Percentiles rank a stretch among this genome's conserved stretches.
These are phyloP conservation scores for Aciculosporium take DNA, from an alignment of 2,329 filamentous ascomycete species.

Conservation along the genomic window DNA sequence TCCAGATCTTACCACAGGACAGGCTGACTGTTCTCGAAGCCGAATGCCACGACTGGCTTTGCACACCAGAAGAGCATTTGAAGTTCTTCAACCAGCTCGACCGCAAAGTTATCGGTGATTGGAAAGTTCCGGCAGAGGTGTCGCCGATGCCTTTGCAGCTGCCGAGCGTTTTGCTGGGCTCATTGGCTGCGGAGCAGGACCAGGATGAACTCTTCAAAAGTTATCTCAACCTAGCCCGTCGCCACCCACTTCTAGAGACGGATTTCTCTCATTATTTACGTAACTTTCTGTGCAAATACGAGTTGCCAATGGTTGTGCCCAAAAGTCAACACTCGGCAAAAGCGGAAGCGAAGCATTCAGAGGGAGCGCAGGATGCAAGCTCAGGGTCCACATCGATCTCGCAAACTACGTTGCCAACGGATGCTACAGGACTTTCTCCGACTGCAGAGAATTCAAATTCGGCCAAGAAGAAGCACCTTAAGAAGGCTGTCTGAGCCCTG, in stretches of 20 bases:
- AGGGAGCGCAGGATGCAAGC: background rate
- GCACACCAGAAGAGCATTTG: conserved; percentile 16
- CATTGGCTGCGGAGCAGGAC: background rate
- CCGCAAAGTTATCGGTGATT: conserved; percentile 13
- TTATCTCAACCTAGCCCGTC: background rate
- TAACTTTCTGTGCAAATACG: background rate
- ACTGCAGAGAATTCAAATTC: background rate
- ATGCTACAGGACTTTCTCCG: background rate
- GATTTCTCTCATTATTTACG: conserved; percentile 2
- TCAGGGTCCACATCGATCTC: background rate
- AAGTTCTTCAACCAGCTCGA: conserved; percentile 20
- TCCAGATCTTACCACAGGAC: conserved; percentile 14
- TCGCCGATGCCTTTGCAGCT: conserved; percentile 21
- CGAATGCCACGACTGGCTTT: conserved; percentile 20
- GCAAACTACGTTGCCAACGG: background rate
- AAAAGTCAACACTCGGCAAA: background rate
- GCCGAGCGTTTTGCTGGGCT: conserved; percentile 12
- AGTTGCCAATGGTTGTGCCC: background rate
- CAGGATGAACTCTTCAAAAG: conserved; percentile 1
- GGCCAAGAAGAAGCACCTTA: background rate
- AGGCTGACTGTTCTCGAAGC: conserved; percentile 18
- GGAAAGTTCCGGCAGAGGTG: conserved; percentile 14
- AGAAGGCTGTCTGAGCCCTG: background rate
- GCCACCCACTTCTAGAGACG: conserved; percentile 2
- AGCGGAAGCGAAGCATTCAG: background rate